Evolutionary conservation across 768 basidiomycete genomes (phyloP).

Genomic region (Tephrocybe rancida): DNA sequence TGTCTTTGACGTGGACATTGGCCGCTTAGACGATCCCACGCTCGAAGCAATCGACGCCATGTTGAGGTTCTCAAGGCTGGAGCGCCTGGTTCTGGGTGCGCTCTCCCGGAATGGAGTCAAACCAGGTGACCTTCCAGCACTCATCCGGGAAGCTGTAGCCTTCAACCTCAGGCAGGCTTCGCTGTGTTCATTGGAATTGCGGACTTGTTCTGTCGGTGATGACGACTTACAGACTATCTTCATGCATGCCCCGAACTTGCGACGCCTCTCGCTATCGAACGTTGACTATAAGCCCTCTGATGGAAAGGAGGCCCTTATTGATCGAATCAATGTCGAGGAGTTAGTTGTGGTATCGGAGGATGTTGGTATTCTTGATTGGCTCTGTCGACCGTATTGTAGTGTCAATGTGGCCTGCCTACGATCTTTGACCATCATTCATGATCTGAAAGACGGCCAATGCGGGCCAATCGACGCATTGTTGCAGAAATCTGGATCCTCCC

Average conservation of each 20-base stretch:
- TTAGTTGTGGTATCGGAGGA: neutral
- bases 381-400: conserved; percentile 7
- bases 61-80: conserved; percentile 2
- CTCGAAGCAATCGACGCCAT: neutral
- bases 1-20: conserved; percentile 1
- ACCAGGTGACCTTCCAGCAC: neutral
- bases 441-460: neutral
- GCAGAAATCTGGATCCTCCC: neutral
- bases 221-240: conserved; percentile 8
- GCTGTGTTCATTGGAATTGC: conserved; percentile 1
- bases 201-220: neutral
- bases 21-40: neutral
- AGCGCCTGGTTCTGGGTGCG: conserved; percentile 1
- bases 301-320: neutral
- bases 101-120: neutral
- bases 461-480: conserved; percentile 1
- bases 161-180: conserved; percentile 3
- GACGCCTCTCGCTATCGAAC: conserved; percentile 3
- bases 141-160: neutral
- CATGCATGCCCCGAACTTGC: neutral
- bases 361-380: conserved; percentile 5
- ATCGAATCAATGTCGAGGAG: neutral
- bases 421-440: conserved; percentile 7
- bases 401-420: conserved; percentile 6
- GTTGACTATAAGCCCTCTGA: neutral